phyloP scores from a whole-genome alignment of 257 asterid genomes.

The Leptodermis oblonga region DNA sequence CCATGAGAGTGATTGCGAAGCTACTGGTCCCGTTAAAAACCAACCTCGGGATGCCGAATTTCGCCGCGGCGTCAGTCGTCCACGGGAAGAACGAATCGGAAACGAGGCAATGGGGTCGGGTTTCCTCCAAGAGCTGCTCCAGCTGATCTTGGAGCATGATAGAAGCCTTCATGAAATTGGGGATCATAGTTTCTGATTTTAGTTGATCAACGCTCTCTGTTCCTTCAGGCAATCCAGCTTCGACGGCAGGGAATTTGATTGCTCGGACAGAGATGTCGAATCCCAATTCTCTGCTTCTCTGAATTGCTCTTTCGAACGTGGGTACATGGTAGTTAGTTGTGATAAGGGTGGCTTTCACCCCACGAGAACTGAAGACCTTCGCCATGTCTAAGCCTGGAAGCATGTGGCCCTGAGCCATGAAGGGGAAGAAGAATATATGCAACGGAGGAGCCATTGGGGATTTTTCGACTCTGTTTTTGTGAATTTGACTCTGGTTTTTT shows the following conservation, averaged over 20 bases:
- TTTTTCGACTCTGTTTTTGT: background rate
- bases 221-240: constrained; percentile 38
- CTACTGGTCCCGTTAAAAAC: constrained; percentile 42
- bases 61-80: constrained; percentile 47
- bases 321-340: constrained; percentile 24
- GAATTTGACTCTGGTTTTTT: background rate
- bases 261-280: constrained; percentile 23
- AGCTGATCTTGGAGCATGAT: constrained; percentile 34
- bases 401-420: constrained; percentile 55
- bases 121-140: constrained; percentile 37
- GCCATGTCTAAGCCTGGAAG: constrained; percentile 62
- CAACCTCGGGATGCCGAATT: constrained; percentile 51
- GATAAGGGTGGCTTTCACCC: constrained; percentile 38
- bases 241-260: constrained; percentile 38
- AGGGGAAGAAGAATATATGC: constrained; percentile 42
- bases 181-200: constrained; percentile 10
- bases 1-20: constrained; percentile 23
- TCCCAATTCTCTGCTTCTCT: constrained; percentile 23
- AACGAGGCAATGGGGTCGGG: constrained; percentile 37
- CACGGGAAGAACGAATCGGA: constrained; percentile 61
- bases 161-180: constrained; percentile 28
- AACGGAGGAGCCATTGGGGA: constrained; percentile 20
- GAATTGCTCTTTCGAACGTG: constrained; percentile 21
- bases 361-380: constrained; percentile 43
- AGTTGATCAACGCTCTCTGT: constrained; percentile 31